Evolutionary conservation across 2,329 filamentous ascomycete genomes (phyloP).

Genomic region (Diaporthe capsici): DNA sequence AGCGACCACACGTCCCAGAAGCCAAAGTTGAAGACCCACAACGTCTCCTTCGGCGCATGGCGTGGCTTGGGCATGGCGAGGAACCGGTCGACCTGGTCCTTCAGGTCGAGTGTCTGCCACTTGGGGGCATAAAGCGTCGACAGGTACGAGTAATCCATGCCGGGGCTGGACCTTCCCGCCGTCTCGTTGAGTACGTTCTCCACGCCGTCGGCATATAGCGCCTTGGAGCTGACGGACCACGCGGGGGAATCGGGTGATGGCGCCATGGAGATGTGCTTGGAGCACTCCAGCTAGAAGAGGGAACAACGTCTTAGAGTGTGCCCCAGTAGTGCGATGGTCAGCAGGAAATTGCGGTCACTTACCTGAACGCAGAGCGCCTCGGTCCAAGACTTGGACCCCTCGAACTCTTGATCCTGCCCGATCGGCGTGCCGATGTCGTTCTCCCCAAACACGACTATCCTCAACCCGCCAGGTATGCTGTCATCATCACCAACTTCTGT

Average conservation of each 20-base stretch:
- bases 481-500: neutral
- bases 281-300: constrained; percentile 59
- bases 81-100: constrained; percentile 61
- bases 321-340: too few species aligned
- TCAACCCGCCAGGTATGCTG: constrained; percentile 52
- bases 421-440: constrained; percentile 59
- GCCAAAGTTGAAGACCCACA: constrained; percentile 68
- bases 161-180: constrained; percentile 51
- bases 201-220: constrained; percentile 64
- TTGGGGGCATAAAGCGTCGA: constrained; percentile 59
- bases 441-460: constrained; percentile 68
- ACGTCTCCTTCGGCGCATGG: constrained; percentile 58
- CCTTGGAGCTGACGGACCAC: constrained; percentile 68
- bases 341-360: constrained; percentile 38
- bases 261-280: constrained; percentile 61
- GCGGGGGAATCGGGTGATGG: constrained; percentile 63
- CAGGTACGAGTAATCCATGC: constrained; percentile 61
- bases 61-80: constrained; percentile 55
- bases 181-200: constrained; percentile 51
- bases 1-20: constrained; percentile 69
- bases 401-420: constrained; percentile 40
- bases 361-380: constrained; percentile 64
- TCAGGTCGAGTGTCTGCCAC: constrained; percentile 56
- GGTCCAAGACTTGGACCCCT: constrained; percentile 58
- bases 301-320: neutral